Conservation (phyloP, 192 early-diverging fungal genomes). For the Kappamyces sp. region DNA sequence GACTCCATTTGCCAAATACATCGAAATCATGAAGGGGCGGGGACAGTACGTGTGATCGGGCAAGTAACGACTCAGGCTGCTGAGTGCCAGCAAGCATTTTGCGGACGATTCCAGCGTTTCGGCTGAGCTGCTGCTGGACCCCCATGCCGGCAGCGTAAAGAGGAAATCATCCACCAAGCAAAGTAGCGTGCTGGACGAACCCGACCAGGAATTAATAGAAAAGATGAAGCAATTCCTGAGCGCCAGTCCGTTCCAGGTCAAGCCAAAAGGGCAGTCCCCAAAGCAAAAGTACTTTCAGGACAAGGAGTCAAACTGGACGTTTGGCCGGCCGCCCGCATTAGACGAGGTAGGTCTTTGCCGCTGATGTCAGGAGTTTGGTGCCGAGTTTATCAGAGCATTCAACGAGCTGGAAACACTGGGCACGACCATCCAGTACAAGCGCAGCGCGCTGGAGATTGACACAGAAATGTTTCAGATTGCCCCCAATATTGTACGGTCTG, state of each 20-base stretch:
- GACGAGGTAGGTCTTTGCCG: not conserved
- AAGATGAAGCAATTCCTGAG: not conserved
- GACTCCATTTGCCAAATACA: conserved; percentile 14
- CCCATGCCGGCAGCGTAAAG: not conserved
- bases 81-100: too few species aligned
- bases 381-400: conserved; percentile 13
- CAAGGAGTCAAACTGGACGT: not conserved
- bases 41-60: not conserved
- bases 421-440: not conserved
- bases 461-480: conserved; percentile 11
- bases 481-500: conserved; percentile 6
- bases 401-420: conserved; percentile 6
- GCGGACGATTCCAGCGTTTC: not conserved
- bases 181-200: not conserved
- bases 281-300: conserved; percentile 4
- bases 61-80: too few species aligned
- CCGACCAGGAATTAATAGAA: conserved; percentile 5
- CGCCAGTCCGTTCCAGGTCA: not conserved
- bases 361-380: conserved; percentile 1
- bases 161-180: not conserved
- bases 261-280: conserved; percentile 6
- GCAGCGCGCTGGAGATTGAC: not conserved
- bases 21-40: conserved; percentile 5
- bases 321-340: conserved; percentile 7
- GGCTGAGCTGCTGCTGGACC: conserved; percentile 5